Evolutionary conservation across 129 eudicot species (phyloP), one percentile per base, ranked within the genome.

Genomic region (Kitagawia praeruptora): DNA sequence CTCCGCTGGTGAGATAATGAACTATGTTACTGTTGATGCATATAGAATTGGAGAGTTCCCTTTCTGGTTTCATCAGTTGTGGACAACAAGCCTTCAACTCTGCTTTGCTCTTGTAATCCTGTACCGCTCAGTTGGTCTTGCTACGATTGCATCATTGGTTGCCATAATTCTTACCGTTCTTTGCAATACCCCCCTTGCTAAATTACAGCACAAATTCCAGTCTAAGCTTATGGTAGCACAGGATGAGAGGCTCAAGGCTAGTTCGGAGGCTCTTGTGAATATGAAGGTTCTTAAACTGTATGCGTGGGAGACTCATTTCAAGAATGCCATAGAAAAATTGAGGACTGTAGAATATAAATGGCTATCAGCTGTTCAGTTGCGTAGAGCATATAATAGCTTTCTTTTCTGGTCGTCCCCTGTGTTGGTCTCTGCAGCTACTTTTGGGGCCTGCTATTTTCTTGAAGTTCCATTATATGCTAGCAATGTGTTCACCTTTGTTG

Each of bases 291-390:
- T 92, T 76, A 95, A 92, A 75, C 85, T 95, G 47, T 95, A 95
- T 51, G 99, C 99, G 13, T 92, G 99, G 99, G 99, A 95, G 76
- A 87, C 83, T 38, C 97, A 90, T 87, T 95, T 95, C 86, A 92
- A 87, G 82, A 83, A 90, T 70, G 93, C 84, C 45, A 87, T 95
- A 4, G 91, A 95, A 46, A 87, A 86, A 27, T 74, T 95, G 81
- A 89, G 99, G 84, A 70, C 56, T 8, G 83, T 83, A 0, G 99
- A 95, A 80, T 72, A 85, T 79, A 90, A 84, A 73, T 92, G 99
- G 94, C 77, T 95, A 81, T 83, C 87, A 28, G 96, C 94, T 25
- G 97, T 92, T 73, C 96, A 92, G 82, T 82, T 92, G 74, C 89
- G 93, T 39, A 95, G 81, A 84, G 93, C 96, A 75, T 92, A 95